Evolutionary conservation across 129 eudicot species (phyloP).

Genomic region (Flaveria bidentis): DNA sequence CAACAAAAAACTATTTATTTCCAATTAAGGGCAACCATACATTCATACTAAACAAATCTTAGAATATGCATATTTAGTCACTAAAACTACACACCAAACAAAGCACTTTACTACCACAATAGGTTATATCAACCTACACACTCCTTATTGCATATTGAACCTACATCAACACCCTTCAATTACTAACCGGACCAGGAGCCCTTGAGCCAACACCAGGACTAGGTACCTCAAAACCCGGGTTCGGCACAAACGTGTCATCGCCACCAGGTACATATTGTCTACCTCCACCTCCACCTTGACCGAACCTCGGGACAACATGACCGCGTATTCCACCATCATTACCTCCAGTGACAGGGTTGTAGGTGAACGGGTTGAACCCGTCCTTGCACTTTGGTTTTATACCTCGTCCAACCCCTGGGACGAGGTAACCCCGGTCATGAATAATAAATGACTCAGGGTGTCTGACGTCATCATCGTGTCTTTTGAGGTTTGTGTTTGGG

Average conservation of each 20-base stretch:
- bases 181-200: constrained; percentile 32
- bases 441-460: constrained; percentile 36
- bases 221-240: constrained; percentile 66
- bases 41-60: constrained; percentile 1
- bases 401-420: constrained; percentile 60
- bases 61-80: neutral
- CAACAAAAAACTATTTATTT: neutral
- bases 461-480: constrained; percentile 14
- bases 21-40: neutral
- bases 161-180: constrained; percentile 19
- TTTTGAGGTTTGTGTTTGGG: constrained; percentile 26
- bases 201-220: constrained; percentile 24
- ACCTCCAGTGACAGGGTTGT: constrained; percentile 51
- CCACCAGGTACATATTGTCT: constrained; percentile 51
- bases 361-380: constrained; percentile 39
- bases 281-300: constrained; percentile 18
- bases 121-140: constrained; percentile 6
- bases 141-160: constrained; percentile 5
- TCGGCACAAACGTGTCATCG: constrained; percentile 62
- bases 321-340: constrained; percentile 35
- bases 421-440: constrained; percentile 49
- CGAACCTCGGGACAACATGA: constrained; percentile 3
- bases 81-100: constrained; percentile 7
- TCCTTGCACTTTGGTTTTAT: constrained; percentile 35
- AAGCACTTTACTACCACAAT: neutral